Conservation (phyloP, 2,329 filamentous ascomycete species). For the Fusarium nematophilum region DNA sequence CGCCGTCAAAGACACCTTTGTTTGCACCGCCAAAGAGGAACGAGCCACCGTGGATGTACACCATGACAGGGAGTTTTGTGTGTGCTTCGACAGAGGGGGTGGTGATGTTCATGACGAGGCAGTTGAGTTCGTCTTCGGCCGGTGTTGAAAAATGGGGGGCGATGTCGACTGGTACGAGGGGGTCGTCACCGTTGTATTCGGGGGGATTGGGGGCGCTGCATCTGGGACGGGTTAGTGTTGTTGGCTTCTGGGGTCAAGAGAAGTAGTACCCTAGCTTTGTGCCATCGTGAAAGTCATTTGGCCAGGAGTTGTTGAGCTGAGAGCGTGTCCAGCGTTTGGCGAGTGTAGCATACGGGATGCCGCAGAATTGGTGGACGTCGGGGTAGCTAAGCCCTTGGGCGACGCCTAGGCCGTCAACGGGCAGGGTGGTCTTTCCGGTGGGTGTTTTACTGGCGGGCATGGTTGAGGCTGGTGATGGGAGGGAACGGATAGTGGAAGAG, state of each 20-base stretch:
- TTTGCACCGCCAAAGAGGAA: slow-evolving; percentile 25
- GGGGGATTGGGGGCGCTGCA: slow-evolving; percentile 28
- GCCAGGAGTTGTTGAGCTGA: slow-evolving; percentile 9
- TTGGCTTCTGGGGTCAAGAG: no score
- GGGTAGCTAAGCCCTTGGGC: slow-evolving; percentile 19
- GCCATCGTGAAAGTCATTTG: slow-evolving; percentile 18
- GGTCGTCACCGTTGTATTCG: slow-evolving; percentile 17
- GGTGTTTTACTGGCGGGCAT: slow-evolving; percentile 11
- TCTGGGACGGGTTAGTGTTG: no score
- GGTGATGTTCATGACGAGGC: slow-evolving; percentile 27
- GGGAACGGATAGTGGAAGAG: no score
- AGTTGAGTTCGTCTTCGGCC: slow-evolving; percentile 22
- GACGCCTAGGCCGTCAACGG: slow-evolving; percentile 1
- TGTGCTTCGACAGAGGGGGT: not conserved
- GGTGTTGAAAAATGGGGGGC: slow-evolving; percentile 22
- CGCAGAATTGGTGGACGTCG: slow-evolving; percentile 19
- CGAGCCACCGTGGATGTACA: slow-evolving; percentile 28
- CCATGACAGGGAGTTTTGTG: slow-evolving; percentile 16
- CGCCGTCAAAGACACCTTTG: slow-evolving; percentile 17
- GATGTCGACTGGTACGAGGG: slow-evolving; percentile 6
- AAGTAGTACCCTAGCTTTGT: slow-evolving; percentile 26
- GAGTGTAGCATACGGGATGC: slow-evolving; percentile 27
- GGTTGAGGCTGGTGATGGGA: not conserved
- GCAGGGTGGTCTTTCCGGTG: not conserved
- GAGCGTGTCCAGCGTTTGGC: slow-evolving; percentile 31